Evolutionary conservation across 139 green algal species (phyloP).

Genomic region (Picochlorum sp.): DNA sequence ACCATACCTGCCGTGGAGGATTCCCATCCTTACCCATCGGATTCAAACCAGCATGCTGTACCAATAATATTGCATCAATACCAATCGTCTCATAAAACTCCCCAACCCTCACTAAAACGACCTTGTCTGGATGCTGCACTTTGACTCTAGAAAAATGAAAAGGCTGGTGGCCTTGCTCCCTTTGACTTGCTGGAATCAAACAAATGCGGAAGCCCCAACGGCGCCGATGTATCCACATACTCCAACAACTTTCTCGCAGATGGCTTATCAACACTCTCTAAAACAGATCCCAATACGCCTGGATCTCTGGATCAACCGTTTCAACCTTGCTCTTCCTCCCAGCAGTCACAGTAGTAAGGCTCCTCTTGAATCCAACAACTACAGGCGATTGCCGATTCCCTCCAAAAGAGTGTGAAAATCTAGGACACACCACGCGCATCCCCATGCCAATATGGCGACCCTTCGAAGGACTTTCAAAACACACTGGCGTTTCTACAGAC

Average conservation of each 20-base stretch:
- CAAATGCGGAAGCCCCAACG: constrained; percentile 4
- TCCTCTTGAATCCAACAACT: too few relatives aligned
- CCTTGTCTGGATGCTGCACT: constrained; percentile 38
- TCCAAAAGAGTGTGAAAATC: too few relatives aligned
- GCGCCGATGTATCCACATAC: constrained; percentile 23
- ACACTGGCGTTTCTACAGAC: too few relatives aligned
- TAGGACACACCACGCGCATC: too few relatives aligned
- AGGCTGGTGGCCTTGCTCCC: constrained; percentile 7
- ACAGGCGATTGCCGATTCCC: too few relatives aligned
- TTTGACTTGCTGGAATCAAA: neutral
- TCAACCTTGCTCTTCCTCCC: too few relatives aligned
- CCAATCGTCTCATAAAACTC: constrained; percentile 84
- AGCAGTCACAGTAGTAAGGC: too few relatives aligned
- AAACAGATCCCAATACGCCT: constrained; percentile 33
- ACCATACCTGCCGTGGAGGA: neutral
- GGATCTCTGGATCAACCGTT: constrained; percentile 20
- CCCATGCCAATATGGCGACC: too few relatives aligned
- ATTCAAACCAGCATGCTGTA: constrained; percentile 71
- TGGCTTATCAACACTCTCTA: constrained; percentile 36
- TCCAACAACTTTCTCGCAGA: constrained; percentile 23
- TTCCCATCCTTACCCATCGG: constrained; percentile 47
- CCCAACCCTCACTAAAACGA: constrained; percentile 50
- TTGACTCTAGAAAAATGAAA: constrained; percentile 19
- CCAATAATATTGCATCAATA: constrained; percentile 75
- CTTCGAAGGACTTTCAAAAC: too few relatives aligned